Evolutionary conservation across 1,284 basidiomycete genomes (phyloP).

Genomic region (Cystobasidiaceae sp.): DNA sequence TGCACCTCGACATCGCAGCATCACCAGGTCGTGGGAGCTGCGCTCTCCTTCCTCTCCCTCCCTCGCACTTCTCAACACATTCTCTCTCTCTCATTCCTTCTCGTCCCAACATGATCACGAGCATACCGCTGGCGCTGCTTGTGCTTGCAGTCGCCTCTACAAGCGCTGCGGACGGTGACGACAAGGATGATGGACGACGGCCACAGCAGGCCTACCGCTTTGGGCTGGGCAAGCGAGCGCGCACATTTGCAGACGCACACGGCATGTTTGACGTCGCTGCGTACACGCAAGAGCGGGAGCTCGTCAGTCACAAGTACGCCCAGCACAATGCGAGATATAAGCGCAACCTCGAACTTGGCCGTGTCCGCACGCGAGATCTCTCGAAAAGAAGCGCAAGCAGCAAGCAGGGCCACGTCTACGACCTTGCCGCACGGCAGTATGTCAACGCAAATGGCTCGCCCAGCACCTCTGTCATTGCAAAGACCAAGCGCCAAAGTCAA

Average conservation of each 20-base stretch:
- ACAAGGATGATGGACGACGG: not conserved
- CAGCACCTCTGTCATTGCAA: not conserved
- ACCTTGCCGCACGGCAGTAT: conserved; percentile 1
- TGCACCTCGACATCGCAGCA: no score
- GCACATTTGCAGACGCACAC: conserved; percentile 22
- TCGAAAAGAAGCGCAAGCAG: not conserved
- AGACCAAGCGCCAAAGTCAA: not conserved
- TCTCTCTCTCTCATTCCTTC: no score
- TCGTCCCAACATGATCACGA: not conserved
- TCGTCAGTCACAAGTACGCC: conserved; percentile 23
- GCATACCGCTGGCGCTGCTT: not conserved
- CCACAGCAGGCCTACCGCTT: not conserved
- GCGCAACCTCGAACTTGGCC: conserved; percentile 23
- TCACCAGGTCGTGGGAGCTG: no score
- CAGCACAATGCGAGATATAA: conserved; percentile 20
- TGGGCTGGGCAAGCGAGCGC: not conserved
- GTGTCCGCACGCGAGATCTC: not conserved
- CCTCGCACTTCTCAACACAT: no score
- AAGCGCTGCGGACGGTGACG: not conserved
- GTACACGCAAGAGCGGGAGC: conserved; percentile 15
- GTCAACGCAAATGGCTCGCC: not conserved
- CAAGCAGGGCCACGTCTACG: not conserved
- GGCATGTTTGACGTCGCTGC: conserved; percentile 17
- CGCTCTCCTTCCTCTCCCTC: no score
- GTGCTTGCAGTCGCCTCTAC: not conserved